phyloP scores from a whole-genome alignment of 257 asterid species.

The Verbascum thapsus region DNA sequence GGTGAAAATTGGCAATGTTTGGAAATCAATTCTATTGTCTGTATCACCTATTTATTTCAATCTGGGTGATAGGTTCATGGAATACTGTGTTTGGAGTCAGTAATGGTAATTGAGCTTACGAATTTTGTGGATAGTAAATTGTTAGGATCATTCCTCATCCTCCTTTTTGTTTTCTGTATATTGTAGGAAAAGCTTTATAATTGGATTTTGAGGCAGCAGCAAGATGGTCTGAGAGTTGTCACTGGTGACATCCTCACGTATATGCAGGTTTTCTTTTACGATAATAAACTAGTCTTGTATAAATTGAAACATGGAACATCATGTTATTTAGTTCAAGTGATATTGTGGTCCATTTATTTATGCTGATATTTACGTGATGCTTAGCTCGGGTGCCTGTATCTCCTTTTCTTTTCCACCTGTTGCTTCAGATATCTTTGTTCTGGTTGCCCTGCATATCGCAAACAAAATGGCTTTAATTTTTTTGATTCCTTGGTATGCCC shows the following conservation, averaged over 20 bases:
- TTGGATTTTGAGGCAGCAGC: conserved; percentile 63
- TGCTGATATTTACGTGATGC: conserved; percentile 7
- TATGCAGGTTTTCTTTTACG: conserved; percentile 52
- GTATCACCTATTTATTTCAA: background rate
- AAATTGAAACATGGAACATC: background rate
- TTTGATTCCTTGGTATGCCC: no score
- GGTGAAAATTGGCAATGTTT: no score
- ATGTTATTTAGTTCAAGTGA: conserved; percentile 1
- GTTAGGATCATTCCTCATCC: conserved; percentile 13
- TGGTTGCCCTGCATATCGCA: no score
- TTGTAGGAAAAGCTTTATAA: conserved; percentile 57
- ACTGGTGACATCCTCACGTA: conserved; percentile 54
- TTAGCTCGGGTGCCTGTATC: background rate
- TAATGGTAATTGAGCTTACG: background rate
- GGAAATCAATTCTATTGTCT: no score
- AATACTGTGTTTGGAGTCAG: conserved; percentile 9
- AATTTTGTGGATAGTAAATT: background rate
- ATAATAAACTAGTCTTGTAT: background rate
- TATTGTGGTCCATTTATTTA: background rate
- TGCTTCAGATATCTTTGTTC: no score
- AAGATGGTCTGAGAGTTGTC: conserved; percentile 54
- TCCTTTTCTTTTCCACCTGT: background rate
- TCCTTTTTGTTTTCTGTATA: background rate
- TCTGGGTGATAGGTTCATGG: background rate
- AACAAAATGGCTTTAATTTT: no score